Evolutionary conservation across 1,284 basidiomycete species (phyloP).

Genomic region (Irpex sp.): DNA sequence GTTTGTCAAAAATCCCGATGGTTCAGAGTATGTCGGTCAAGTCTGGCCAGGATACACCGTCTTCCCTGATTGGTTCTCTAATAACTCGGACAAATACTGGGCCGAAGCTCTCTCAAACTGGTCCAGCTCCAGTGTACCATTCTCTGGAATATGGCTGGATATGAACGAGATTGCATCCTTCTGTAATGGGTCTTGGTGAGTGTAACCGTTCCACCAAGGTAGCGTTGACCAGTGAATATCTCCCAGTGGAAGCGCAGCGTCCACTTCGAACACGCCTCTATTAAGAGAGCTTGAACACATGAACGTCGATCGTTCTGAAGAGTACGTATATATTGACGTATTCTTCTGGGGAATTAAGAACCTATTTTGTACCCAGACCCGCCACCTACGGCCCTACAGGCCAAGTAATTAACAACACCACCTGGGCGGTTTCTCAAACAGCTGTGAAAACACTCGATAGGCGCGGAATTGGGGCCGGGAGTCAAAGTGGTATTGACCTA

Average conservation of each 20-base stretch:
- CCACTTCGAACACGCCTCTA: slow-evolving; percentile 43
- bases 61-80: slow-evolving; percentile 71
- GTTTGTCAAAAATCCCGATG: slow-evolving; percentile 67
- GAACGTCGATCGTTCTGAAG: slow-evolving; percentile 57
- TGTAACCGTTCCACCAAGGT: neutral
- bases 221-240: neutral
- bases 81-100: slow-evolving; percentile 40
- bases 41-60: slow-evolving; percentile 58
- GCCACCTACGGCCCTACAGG: slow-evolving; percentile 64
- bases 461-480: slow-evolving; percentile 45
- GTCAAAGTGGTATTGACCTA: slow-evolving; percentile 43
- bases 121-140: slow-evolving; percentile 51
- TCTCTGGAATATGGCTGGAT: slow-evolving; percentile 74
- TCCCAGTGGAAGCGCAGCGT: slow-evolving; percentile 45
- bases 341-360: too few species aligned
- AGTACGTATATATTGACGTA: slow-evolving; percentile 32
- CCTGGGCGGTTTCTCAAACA: slow-evolving; percentile 44
- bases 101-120: slow-evolving; percentile 43
- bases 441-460: slow-evolving; percentile 14
- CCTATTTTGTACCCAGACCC: slow-evolving; percentile 11
- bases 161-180: slow-evolving; percentile 72
- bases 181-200: slow-evolving; percentile 59
- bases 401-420: slow-evolving; percentile 71
- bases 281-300: slow-evolving; percentile 50
- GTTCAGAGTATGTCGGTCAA: slow-evolving; percentile 63